Evolutionary conservation across 139 green algal species (phyloP).

Genomic region (Chlorella sp.): DNA sequence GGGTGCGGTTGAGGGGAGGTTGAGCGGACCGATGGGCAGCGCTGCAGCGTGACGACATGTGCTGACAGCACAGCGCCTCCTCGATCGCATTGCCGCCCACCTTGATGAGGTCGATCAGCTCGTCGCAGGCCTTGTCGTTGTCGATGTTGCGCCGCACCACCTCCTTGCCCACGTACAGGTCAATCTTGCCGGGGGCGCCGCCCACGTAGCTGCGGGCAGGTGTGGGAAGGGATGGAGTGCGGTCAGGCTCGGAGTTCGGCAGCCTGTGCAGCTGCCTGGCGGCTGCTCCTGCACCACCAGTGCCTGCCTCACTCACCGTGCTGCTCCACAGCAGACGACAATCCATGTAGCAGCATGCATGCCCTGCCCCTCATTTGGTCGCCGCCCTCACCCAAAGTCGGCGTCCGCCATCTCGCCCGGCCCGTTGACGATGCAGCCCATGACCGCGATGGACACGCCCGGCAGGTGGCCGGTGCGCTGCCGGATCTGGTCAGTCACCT

Average conservation of each 20-base stretch:
- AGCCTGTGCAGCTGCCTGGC: too few species aligned
- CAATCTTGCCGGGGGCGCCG: slow-evolving; percentile 93
- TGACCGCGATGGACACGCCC: slow-evolving; percentile 96
- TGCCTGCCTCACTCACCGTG: too few species aligned
- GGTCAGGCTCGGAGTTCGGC: too few species aligned
- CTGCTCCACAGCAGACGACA: too few species aligned
- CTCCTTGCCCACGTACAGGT: slow-evolving; percentile 99
- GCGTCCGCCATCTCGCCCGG: slow-evolving; percentile 99
- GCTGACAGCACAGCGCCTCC: too few species aligned
- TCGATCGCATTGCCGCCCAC: too few species aligned
- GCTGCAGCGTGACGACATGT: too few species aligned
- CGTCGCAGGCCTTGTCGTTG: slow-evolving; percentile 87
- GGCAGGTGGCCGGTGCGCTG: slow-evolving; percentile 95
- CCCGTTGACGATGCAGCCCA: slow-evolving; percentile 99
- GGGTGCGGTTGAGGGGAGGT: background rate
- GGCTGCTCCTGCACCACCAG: too few species aligned
- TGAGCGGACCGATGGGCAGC: background rate
- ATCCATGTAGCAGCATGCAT: too few species aligned
- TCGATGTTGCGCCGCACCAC: slow-evolving; percentile 90
- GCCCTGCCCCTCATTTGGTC: too few species aligned
- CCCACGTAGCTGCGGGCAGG: slow-evolving; percentile 77
- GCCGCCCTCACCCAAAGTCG: slow-evolving; percentile 83
- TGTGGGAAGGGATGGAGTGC: too few species aligned
- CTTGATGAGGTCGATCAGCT: slow-evolving; percentile 98
- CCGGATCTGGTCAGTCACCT: slow-evolving; percentile 97